A percentile compares a stretch with the other conserved stretches of the same genome.
phyloP scores from a whole-genome alignment of 2,329 filamentous ascomycete species.

The Diaporthe citriasiana region DNA sequence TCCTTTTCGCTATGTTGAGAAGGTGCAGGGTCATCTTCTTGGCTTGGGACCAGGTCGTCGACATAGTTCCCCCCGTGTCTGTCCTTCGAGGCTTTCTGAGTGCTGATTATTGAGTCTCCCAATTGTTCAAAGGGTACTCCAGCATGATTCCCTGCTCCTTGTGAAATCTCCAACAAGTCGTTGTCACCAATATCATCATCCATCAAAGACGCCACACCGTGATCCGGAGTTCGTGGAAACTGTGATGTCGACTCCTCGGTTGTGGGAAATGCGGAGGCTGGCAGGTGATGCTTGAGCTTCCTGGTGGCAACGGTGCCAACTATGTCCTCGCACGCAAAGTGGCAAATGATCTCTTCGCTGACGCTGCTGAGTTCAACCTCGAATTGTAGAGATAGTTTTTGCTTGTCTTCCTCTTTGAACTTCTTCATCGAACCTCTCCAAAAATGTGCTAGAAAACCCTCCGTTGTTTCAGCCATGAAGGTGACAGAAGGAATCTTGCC shows the following conservation, averaged over 20 bases:
- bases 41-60: background rate
- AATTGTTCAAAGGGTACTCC: background rate
- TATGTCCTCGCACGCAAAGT: constrained; percentile 88
- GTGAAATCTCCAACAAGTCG: constrained; percentile 56
- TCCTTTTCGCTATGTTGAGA: constrained; percentile 27
- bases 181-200: constrained; percentile 57
- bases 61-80: background rate
- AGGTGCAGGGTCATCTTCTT: background rate
- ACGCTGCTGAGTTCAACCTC: constrained; percentile 66
- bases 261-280: constrained; percentile 42
- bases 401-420: constrained; percentile 66
- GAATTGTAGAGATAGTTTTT: constrained; percentile 70
- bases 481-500: constrained; percentile 77
- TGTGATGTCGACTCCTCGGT: background rate
- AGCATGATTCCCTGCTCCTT: constrained; percentile 8
- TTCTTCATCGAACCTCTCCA: constrained; percentile 74
- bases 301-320: constrained; percentile 68
- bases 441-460: constrained; percentile 79
- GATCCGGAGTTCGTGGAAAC: background rate
- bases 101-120: background rate
- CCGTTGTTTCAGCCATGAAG: constrained; percentile 79
- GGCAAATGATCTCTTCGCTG: constrained; percentile 74
- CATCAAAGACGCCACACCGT: constrained; percentile 44
- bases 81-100: background rate
- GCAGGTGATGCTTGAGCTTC: constrained; percentile 45